Conservation (phyloP, 1,284 basidiomycete genomes). For the Flammula alnicola region DNA sequence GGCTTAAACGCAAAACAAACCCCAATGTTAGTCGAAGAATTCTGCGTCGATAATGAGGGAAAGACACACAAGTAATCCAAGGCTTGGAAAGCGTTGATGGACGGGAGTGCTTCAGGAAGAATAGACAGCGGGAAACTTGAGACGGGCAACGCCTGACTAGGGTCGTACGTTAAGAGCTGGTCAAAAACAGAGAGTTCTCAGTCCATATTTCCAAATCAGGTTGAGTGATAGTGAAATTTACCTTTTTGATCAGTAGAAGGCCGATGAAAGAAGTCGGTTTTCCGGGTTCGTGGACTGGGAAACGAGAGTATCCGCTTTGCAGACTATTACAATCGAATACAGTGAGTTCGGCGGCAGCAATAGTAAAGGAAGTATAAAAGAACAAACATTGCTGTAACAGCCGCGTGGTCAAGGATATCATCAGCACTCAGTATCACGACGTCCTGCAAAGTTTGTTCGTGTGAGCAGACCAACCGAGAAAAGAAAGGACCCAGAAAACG, state of each 20-base stretch:
- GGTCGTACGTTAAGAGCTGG: constrained; percentile 91
- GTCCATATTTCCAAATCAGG: too few relatives aligned
- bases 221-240: constrained; percentile 25
- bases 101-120: constrained; percentile 87
- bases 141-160: constrained; percentile 78
- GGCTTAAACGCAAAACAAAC: constrained; percentile 52
- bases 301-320: constrained; percentile 91
- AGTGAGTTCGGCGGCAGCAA: background rate
- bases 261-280: constrained; percentile 86
- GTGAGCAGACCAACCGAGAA: constrained; percentile 22
- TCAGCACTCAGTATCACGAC: constrained; percentile 81
- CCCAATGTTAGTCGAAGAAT: background rate
- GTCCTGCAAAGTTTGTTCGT: constrained; percentile 52
- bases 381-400: constrained; percentile 74
- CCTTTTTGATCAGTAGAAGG: constrained; percentile 87
- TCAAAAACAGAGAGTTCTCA: background rate
- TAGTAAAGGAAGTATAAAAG: background rate
- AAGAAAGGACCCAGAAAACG: too few relatives aligned
- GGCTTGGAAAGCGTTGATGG: constrained; percentile 89
- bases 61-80: constrained; percentile 81
- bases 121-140: constrained; percentile 79
- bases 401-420: constrained; percentile 80
- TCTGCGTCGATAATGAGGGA: background rate
- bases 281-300: constrained; percentile 86
- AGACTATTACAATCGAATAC: constrained; percentile 43